Percentiles rank a stretch among this genome's conserved stretches.
Evolutionary conservation across 306 rosid species (phyloP).

Genomic region (Vigna angularis): DNA sequence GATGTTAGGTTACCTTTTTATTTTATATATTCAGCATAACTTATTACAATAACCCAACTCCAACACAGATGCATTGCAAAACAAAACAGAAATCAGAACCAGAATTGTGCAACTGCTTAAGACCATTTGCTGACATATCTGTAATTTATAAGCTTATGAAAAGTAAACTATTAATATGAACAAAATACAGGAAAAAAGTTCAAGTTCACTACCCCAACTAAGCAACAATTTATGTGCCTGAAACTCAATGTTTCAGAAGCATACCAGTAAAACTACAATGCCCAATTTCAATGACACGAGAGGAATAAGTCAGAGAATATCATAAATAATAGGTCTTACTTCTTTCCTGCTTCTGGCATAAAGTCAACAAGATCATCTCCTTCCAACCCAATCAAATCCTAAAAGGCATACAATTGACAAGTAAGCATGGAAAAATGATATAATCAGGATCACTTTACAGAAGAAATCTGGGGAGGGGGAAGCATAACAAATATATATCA

Average conservation of each 20-base stretch:
- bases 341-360: constrained; percentile 69
- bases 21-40: not conserved
- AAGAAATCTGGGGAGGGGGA: constrained; percentile 15
- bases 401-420: constrained; percentile 35
- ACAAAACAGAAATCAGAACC: not conserved
- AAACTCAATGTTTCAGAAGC: constrained; percentile 5
- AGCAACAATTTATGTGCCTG: not conserved
- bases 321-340: constrained; percentile 55
- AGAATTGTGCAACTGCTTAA: not conserved
- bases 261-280: not conserved
- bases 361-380: constrained; percentile 73
- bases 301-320: constrained; percentile 20
- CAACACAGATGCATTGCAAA: not conserved
- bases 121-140: not conserved
- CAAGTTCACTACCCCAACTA: constrained; percentile 26
- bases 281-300: constrained; percentile 26
- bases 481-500: constrained; percentile 29
- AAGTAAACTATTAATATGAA: not conserved
- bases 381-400: constrained; percentile 85
- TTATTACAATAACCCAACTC: not conserved
- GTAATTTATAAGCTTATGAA: not conserved
- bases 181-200: constrained; percentile 17
- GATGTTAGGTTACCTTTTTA: too few species aligned
- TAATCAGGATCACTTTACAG: constrained; percentile 18
- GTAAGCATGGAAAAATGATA: constrained; percentile 32